Conservation (phyloP, 805 yeast genomes). For the Torulaspora franciscae region DNA sequence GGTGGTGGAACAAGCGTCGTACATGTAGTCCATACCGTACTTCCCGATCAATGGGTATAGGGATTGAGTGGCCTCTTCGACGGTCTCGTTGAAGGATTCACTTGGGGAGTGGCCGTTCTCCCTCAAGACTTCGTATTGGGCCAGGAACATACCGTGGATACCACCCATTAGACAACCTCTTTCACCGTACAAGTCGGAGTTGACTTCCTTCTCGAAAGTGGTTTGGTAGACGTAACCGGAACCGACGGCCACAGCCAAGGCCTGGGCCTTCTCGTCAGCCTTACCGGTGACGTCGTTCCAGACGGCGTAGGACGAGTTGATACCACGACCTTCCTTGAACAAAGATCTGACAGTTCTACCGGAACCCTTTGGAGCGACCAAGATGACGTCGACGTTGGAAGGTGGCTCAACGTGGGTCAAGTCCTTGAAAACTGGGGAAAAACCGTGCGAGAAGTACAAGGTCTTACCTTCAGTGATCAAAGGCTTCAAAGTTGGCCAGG, state of each 20-base stretch:
- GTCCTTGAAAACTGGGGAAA: conserved; percentile 98
- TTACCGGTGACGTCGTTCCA: conserved; percentile 99
- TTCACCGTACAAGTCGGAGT: conserved; percentile 99
- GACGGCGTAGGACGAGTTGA: conserved; percentile 98
- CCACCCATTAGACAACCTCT: conserved; percentile 99
- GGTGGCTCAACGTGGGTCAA: conserved; percentile 96
- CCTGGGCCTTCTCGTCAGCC: conserved; percentile 98
- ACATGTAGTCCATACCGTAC: conserved; percentile 99
- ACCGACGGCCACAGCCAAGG: conserved; percentile 98
- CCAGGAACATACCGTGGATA: conserved; percentile 99
- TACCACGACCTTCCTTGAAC: conserved; percentile 99
- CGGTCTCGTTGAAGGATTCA: conserved; percentile 99
- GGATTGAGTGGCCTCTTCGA: conserved; percentile 99
- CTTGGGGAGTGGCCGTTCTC: conserved; percentile 99
- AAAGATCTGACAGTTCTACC: conserved; percentile 99
- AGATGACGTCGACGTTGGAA: conserved; percentile 88
- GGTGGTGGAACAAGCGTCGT: conserved; percentile 99
- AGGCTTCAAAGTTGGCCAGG: conserved; percentile 86
- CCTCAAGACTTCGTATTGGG: conserved; percentile 99
- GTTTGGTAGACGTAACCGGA: conserved; percentile 99
- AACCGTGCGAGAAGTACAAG: conserved; percentile 98
- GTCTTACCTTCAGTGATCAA: conserved; percentile 95
- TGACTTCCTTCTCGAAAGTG: conserved; percentile 98
- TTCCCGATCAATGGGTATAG: conserved; percentile 98
- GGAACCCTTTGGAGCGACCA: conserved; percentile 99